Base-by-base conservation (phyloP, 345 rosid species). In the Lenwebbia sp. region DNA sequence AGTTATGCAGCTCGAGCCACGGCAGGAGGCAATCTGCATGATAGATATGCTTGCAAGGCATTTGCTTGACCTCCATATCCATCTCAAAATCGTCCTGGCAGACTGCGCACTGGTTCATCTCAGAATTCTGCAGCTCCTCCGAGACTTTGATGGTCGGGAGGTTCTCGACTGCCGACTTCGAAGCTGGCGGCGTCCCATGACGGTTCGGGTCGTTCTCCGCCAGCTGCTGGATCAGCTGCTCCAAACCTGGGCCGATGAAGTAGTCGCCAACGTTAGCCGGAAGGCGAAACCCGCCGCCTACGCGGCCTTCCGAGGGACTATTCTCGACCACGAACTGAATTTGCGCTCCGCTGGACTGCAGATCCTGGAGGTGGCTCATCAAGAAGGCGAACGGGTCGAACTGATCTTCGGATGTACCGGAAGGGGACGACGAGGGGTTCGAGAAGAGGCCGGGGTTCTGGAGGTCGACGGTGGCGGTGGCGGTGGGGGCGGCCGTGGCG, bases 11-110 rank as follows among this genome's bases (percentile, higher is more conserved):
- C 28, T 92, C 85, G 12, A 92, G 90, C 93, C 93, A 92, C 0
- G 93, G 93, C 52, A 89, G 55, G 44, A 92, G 85, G 57, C 93
- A 92, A 74, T 89, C 91, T 0, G 84, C 30, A 55, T 92, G 93
- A 81, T 90, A 92, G 15, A 90, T 55, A 83, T 92, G 93, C 89
- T 92, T 89, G 83, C 93, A 92, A 30, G 93, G 93, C 93, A 92
- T 90, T 53, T 89, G 92, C 84, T 88, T 92, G 21, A 87, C 93
- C 86, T 92, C 91, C 57, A 70, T 86, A 10, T 89, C 90, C 51
- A 83, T 85, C 88, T 90, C 91, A 13, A 92, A 90, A 62, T 88
- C 88, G 55, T 92, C 92, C 87, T 89, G 91, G 40, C 94, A 92
- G 40, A 90, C 94, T 17, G 92, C 91, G 58, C 94, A 92, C 54